Evolutionary conservation across 2,329 filamentous ascomycete genomes (phyloP).

Genomic region (Neocucurbitaria cava): DNA sequence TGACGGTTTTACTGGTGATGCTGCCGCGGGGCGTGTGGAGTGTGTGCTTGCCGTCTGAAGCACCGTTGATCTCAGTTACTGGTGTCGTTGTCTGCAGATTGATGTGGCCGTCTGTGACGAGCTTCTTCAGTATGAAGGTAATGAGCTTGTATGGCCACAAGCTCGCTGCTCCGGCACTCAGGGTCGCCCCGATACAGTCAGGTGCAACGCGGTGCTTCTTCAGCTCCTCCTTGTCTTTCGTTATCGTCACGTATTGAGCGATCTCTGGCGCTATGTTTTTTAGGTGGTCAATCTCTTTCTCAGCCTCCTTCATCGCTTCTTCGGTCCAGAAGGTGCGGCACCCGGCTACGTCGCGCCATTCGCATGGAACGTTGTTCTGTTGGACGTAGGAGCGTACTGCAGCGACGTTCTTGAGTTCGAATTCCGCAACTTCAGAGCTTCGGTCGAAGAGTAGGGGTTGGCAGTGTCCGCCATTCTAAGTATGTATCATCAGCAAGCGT

Average conservation of each 20-base stretch:
- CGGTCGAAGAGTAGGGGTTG: constrained; percentile 72
- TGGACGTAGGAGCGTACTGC: constrained; percentile 66
- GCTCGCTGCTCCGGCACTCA: constrained; percentile 70
- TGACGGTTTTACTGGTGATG: constrained; percentile 67
- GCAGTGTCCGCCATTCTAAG: constrained; percentile 68
- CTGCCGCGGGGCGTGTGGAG: constrained; percentile 73
- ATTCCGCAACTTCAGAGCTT: constrained; percentile 67
- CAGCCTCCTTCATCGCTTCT: constrained; percentile 61
- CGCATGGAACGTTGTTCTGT: constrained; percentile 68
- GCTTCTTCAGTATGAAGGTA: constrained; percentile 69
- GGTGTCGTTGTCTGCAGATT: constrained; percentile 80
- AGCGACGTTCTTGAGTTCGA: constrained; percentile 74
- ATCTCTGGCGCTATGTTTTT: constrained; percentile 63
- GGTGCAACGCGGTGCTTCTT: constrained; percentile 56
- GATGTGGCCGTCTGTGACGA: constrained; percentile 60
- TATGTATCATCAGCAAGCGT: constrained; percentile 8
- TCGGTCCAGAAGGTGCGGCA: constrained; percentile 69
- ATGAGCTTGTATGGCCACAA: constrained; percentile 89
- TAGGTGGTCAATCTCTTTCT: constrained; percentile 60
- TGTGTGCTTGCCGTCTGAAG: constrained; percentile 57
- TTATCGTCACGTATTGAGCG: constrained; percentile 50
- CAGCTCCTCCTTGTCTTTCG: constrained; percentile 55
- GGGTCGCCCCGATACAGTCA: constrained; percentile 66
- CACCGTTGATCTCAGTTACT: constrained; percentile 54
- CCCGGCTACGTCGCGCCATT: constrained; percentile 69